phyloP scores from a whole-genome alignment of 2,329 filamentous ascomycete species.

The Plectosphaerella cucumerina region DNA sequence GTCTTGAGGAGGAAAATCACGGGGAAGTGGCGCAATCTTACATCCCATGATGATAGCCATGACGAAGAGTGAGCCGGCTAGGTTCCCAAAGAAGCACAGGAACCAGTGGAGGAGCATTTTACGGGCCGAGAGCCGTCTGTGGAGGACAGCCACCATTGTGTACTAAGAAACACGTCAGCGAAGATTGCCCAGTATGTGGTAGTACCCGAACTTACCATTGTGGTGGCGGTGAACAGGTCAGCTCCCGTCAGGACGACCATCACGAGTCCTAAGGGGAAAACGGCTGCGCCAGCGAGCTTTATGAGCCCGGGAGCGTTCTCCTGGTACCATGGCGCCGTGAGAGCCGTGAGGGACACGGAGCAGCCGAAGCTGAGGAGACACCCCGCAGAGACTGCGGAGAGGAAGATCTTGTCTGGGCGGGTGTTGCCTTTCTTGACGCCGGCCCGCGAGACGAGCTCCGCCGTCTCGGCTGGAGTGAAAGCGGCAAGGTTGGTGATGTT shows the following conservation, averaged over 20 bases:
- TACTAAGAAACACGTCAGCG: no score
- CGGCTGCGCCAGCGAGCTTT: constrained; percentile 36
- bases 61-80: constrained; percentile 43
- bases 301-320: constrained; percentile 44
- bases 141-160: constrained; percentile 16
- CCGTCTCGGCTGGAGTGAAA: constrained; percentile 43
- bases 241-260: constrained; percentile 44
- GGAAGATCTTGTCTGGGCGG: constrained; percentile 47
- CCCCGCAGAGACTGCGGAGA: constrained; percentile 46
- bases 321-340: constrained; percentile 40
- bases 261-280: constrained; percentile 45
- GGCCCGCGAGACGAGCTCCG: constrained; percentile 44
- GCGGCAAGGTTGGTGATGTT: constrained; percentile 12
- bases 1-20: no score
- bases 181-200: no score
- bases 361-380: constrained; percentile 47
- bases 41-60: constrained; percentile 40
- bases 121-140: constrained; percentile 12
- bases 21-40: no score
- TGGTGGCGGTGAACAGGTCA: constrained; percentile 42
- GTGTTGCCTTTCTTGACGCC: constrained; percentile 48
- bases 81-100: constrained; percentile 43
- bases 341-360: constrained; percentile 40
- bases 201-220: constrained; percentile 27
- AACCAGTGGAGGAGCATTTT: constrained; percentile 31